A percentile compares a stretch with the other conserved stretches of the same genome.
phyloP scores from a whole-genome alignment of 2,329 filamentous ascomycete species.

The Fusarium sp. region DNA sequence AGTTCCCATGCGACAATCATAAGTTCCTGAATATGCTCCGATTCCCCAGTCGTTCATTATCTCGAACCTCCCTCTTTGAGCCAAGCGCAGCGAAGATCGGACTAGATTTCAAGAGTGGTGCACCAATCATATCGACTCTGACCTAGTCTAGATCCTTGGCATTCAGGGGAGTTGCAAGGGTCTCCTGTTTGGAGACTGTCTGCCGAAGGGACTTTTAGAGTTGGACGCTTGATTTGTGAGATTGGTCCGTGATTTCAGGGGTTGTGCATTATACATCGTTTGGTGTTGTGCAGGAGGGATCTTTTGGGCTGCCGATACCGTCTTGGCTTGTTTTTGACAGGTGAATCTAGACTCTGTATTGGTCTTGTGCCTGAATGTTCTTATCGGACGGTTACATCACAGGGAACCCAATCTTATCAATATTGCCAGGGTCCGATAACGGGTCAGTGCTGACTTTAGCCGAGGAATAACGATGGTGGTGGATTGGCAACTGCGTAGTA shows the following conservation, averaged over 20 bases:
- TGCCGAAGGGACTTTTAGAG: slow-evolving; percentile 3
- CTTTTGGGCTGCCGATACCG: slow-evolving; percentile 2
- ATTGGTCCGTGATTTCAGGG: slow-evolving; percentile 7
- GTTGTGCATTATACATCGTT: neutral
- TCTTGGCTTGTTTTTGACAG: slow-evolving; percentile 1
- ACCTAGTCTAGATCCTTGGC: slow-evolving; percentile 2
- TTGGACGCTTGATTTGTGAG: neutral
- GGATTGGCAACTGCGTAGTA: neutral
- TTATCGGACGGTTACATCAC: neutral
- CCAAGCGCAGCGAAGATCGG: slow-evolving; percentile 17
- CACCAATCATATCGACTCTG: neutral
- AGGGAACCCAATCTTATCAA: neutral
- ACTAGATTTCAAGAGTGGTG: neutral
- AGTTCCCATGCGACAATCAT: slow-evolving; percentile 12
- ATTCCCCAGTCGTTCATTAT: slow-evolving; percentile 9
- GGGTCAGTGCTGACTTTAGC: neutral
- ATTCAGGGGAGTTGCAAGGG: slow-evolving; percentile 13
- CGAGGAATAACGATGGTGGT: neutral
- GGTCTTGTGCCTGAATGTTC: neutral
- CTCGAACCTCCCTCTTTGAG: slow-evolving; percentile 16
- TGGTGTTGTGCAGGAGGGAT: neutral
- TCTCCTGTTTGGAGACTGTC: neutral
- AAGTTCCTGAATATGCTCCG: slow-evolving; percentile 13
- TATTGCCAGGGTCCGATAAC: neutral
- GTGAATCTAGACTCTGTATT: neutral